These are phyloP conservation scores for Aspergillus ochraceoroseus DNA, from an alignment of 2,329 filamentous ascomycete genomes.

Conservation along the genomic window DNA sequence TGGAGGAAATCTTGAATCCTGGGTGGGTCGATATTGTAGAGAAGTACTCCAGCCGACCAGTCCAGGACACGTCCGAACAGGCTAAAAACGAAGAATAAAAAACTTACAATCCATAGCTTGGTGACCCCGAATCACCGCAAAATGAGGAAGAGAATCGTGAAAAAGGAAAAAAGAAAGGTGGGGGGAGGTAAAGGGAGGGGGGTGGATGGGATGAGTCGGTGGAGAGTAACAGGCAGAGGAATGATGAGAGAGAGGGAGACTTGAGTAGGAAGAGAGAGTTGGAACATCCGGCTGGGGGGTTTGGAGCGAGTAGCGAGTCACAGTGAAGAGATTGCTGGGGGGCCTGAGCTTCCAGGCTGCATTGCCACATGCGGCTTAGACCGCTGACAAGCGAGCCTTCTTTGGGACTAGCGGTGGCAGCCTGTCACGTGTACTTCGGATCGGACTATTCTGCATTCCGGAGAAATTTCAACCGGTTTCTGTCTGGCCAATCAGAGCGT, in stretches of 20 bases:
- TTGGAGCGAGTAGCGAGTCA: conserved; percentile 30
- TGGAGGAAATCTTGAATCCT: conserved; percentile 25
- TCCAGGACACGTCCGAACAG: conserved; percentile 29
- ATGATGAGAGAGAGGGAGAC: conserved; percentile 33
- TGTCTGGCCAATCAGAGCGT: conserved; percentile 18
- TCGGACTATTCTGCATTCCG: conserved; percentile 15
- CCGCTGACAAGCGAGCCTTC: conserved; percentile 22
- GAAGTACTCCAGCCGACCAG: conserved; percentile 37
- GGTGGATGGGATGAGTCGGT: conserved; percentile 25
- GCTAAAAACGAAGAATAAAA: conserved; percentile 32
- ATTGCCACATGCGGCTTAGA: conserved; percentile 10
- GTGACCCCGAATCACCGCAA: conserved; percentile 44
- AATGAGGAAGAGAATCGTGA: conserved; percentile 33
- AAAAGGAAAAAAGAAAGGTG: conserved; percentile 23
- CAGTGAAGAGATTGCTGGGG: conserved; percentile 24
- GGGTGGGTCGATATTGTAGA: conserved; percentile 41
- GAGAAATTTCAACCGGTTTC: conserved; percentile 6
- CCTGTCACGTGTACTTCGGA: conserved; percentile 16
- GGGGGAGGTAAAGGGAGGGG: conserved; percentile 18
- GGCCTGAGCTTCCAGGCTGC: conserved; percentile 31
- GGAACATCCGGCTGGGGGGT: conserved; percentile 26
- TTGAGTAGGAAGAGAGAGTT: conserved; percentile 36
- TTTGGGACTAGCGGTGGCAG: conserved; percentile 18
- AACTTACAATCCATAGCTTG: conserved; percentile 58
- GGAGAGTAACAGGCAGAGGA: conserved; percentile 34